Conservation (phyloP, 441 rosid species). For the Isatis lusitanica region DNA sequence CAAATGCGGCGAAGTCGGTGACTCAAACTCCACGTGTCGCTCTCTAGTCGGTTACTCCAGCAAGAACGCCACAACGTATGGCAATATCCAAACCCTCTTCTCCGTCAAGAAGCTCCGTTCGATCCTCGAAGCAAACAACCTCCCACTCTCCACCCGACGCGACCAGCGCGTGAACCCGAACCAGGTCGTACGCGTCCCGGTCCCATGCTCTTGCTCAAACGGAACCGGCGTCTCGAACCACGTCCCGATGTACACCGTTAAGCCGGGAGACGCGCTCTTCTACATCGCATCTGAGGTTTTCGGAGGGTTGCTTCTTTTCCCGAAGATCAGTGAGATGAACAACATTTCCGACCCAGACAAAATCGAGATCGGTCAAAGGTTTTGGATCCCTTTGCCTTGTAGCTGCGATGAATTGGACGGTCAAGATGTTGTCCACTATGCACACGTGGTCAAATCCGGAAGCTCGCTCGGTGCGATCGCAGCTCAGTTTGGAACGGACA, state of each 20-base stretch:
- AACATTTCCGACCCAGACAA: conserved; percentile 7
- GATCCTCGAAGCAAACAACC: conserved; percentile 70
- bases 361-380: conserved; percentile 45
- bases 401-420: conserved; percentile 69
- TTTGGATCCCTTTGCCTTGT: conserved; percentile 81
- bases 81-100: conserved; percentile 58
- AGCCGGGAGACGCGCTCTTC: conserved; percentile 43
- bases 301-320: conserved; percentile 35
- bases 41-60: conserved; percentile 59
- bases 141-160: conserved; percentile 42
- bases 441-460: conserved; percentile 50
- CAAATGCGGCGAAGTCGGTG: conserved; percentile 52
- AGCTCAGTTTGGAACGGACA: conserved; percentile 43
- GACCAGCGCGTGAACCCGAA: conserved; percentile 28
- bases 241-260: conserved; percentile 53
- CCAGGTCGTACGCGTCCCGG: conserved; percentile 53
- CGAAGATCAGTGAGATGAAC: conserved; percentile 46
- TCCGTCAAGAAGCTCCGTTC: conserved; percentile 46
- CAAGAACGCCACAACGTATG: conserved; percentile 53
- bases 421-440: conserved; percentile 64
- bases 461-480: conserved; percentile 64
- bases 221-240: conserved; percentile 62
- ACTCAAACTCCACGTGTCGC: conserved; percentile 38
- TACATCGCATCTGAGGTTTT: conserved; percentile 54
- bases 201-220: conserved; percentile 62